Percentiles rank a stretch among this genome's conserved stretches.
Evolutionary conservation across 2,329 filamentous ascomycete genomes (phyloP).

Genomic region (Fonsecaea multimorphosa): DNA sequence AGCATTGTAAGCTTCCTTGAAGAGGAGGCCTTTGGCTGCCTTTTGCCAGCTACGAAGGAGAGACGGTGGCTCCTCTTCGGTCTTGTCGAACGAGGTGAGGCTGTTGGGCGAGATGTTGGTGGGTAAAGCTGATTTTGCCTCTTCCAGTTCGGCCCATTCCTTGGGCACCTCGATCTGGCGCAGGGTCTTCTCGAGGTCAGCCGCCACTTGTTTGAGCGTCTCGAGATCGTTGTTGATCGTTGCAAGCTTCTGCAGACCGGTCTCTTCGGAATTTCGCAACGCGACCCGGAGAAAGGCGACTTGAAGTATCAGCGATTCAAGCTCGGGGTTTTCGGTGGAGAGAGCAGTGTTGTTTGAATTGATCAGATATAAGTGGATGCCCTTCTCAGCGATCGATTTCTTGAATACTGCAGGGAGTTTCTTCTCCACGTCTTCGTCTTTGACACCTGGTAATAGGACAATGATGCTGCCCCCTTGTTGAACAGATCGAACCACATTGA

Average conservation of each 20-base stretch:
- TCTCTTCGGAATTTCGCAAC: conserved; percentile 67
- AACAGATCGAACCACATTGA: conserved; percentile 74
- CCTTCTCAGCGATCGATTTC: conserved; percentile 72
- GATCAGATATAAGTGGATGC: conserved; percentile 74
- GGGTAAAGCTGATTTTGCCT: conserved; percentile 61
- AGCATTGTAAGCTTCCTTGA: conserved; percentile 92
- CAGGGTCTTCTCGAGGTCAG: conserved; percentile 70
- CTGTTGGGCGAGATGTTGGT: conserved; percentile 75
- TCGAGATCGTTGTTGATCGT: conserved; percentile 65
- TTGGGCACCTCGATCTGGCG: conserved; percentile 76
- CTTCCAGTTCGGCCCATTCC: conserved; percentile 75
- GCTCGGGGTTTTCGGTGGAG: conserved; percentile 67
- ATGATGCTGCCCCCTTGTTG: conserved; percentile 75
- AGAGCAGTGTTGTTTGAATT: conserved; percentile 73
- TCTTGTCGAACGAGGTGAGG: conserved; percentile 80
- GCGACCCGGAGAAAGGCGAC: conserved; percentile 82
- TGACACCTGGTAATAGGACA: conserved; percentile 76
- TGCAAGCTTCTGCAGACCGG: conserved; percentile 71
- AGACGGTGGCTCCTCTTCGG: conserved; percentile 70
- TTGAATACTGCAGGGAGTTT: conserved; percentile 73
- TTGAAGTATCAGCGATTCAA: conserved; percentile 73
- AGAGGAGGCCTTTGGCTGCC: conserved; percentile 83
- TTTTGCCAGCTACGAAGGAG: conserved; percentile 79
- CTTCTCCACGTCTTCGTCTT: conserved; percentile 90
- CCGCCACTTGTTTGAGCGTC: conserved; percentile 64